phyloP scores from a whole-genome alignment of 2,329 filamentous ascomycete genomes.

The Alternaria sp. region DNA sequence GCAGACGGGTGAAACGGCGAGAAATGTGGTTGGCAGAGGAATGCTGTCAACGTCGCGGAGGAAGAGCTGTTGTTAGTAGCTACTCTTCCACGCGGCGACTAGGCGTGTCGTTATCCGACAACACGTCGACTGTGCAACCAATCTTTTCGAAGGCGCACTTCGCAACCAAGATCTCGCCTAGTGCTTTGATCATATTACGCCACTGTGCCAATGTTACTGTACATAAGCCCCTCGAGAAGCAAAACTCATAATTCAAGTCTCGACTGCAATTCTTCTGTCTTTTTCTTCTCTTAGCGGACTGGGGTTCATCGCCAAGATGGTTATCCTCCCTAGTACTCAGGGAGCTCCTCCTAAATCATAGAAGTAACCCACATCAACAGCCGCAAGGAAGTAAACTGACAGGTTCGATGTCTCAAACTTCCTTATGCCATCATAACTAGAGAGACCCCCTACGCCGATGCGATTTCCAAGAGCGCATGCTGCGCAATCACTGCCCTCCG shows the following conservation, averaged over 20 bases:
- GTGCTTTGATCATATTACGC: not conserved
- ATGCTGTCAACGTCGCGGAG: not conserved
- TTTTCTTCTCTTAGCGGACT: not conserved
- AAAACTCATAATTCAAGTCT: not conserved
- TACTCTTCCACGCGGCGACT: not conserved
- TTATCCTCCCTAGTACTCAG: not conserved
- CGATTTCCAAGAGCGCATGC: not conserved
- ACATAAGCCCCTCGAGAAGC: not conserved
- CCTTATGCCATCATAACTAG: not conserved
- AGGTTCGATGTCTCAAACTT: not conserved
- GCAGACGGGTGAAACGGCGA: not conserved
- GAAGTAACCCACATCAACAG: not conserved
- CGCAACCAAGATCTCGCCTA: not conserved
- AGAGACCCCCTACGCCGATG: not conserved
- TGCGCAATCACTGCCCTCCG: not conserved
- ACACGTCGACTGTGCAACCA: not conserved
- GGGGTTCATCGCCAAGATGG: conserved; percentile 4
- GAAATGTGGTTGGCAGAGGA: not conserved
- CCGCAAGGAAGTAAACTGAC: not conserved
- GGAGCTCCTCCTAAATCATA: not conserved
- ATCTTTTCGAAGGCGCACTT: not conserved
- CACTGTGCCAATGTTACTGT: not conserved
- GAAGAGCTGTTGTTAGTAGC: not conserved
- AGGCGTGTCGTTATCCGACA: not conserved
- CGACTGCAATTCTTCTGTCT: conserved; percentile 2